Percentiles rank a stretch among this genome's conserved stretches.
Evolutionary conservation across 208 protist genomes (phyloP).

Genomic region (Dictyostelium gargantuum): DNA sequence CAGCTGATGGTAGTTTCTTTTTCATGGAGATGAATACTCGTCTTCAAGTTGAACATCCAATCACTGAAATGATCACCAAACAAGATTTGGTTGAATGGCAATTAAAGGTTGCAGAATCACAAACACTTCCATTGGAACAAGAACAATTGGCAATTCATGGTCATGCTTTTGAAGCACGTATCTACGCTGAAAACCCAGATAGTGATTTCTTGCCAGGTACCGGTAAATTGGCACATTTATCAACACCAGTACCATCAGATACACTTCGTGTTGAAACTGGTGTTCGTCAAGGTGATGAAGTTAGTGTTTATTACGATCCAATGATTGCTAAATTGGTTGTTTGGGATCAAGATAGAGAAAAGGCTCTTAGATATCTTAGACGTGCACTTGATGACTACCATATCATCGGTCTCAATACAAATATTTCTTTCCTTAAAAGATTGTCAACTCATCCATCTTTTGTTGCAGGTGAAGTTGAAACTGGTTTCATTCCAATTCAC

Average conservation of each 20-base stretch:
- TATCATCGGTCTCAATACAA: constrained; percentile 92
- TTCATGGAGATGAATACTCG: constrained; percentile 99
- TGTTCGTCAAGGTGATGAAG: constrained; percentile 73
- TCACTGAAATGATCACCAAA: constrained; percentile 95
- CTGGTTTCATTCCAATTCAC: constrained; percentile 87
- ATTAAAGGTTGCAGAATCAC: constrained; percentile 84
- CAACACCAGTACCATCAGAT: background rate
- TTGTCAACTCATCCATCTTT: constrained; percentile 86
- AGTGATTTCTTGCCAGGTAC: constrained; percentile 91
- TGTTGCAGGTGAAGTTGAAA: constrained; percentile 84
- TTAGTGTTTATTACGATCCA: constrained; percentile 95
- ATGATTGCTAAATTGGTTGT: constrained; percentile 98
- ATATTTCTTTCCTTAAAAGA: constrained; percentile 89
- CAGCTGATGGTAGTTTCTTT: constrained; percentile 89
- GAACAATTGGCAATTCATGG: constrained; percentile 88
- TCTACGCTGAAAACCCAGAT: constrained; percentile 95
- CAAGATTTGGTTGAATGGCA: constrained; percentile 96
- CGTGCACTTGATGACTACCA: constrained; percentile 89
- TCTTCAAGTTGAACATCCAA: constrained; percentile 94
- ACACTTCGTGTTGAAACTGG: constrained; percentile 76
- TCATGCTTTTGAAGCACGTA: constrained; percentile 92
- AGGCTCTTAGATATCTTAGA: constrained; percentile 86
- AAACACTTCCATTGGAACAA: constrained; percentile 87
- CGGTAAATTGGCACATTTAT: constrained; percentile 76
- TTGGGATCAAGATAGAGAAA: constrained; percentile 88